Evolutionary conservation across 2,329 filamentous ascomycete species (phyloP), one percentile per base, ranked within the genome.

Genomic region (Cladosporium oxysporum): DNA sequence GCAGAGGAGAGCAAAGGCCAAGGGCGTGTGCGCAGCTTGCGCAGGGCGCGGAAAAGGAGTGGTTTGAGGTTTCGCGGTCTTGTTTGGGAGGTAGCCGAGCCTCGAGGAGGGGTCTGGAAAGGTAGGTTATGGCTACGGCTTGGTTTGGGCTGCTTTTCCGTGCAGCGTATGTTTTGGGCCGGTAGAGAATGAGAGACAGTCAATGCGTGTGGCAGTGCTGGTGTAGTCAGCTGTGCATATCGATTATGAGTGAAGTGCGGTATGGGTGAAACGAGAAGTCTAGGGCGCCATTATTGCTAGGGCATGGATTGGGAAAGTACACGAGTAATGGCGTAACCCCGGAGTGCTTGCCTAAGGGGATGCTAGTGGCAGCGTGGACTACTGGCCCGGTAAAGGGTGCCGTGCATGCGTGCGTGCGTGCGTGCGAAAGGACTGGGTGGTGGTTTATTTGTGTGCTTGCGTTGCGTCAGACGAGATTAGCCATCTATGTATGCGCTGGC

Each of bases 261-360:
- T 63, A 57, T 37, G 50, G 37, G 61, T 63, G 61, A 63, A 63
- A 63, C 61, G 50, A 57, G 61, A 63, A 52, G 61, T 57, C 49
- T 63, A 53, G 61, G 35, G 61, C 23, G 21, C 35, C 61, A 29
- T 37, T n/a, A 28, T 29, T 53, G 26, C 5, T 53, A 21, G 41
- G 10, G 41, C 41, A 47, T 47, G 41, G 8, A 47, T 47, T 47
- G 41, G 41, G n/a, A n/a, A 47, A 21, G n/a, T n/a, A 10, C 41
- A 47, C 41, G 41, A 47, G 41, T 47, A 47, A 47, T 47, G 41
- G 52, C 31, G 29, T 28, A 26, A 21, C 31, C 55, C 55, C 33
- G 55, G 55, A 21, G 31, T 58, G 55, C 55, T 58, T 58, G 31
- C 33, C 55, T 21, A 35, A 58, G 23, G 53, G 21, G 31, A 52